A percentile compares a stretch with the other conserved stretches of the same genome.
These are phyloP conservation scores for Ceratocystis alfenasii DNA, from an alignment of 2,329 filamentous ascomycete genomes.

Conservation along the genomic window DNA sequence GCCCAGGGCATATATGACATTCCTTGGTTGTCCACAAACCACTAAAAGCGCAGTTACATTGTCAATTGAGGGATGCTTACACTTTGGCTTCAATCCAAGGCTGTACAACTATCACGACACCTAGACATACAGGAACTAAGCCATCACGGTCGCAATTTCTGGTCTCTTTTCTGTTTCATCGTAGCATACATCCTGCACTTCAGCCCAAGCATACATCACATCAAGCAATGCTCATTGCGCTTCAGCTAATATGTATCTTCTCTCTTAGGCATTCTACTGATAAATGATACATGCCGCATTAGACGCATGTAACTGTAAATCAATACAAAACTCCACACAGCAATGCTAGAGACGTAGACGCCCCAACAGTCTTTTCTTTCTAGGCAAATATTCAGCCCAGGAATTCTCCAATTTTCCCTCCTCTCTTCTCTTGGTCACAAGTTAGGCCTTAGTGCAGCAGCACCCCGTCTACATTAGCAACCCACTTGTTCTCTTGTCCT, in stretches of 20 bases:
- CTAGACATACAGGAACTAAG: no score
- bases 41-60: no score
- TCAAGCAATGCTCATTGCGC: background rate
- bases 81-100: no score
- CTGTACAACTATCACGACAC: no score
- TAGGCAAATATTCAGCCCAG: background rate
- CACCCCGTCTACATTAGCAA: no score
- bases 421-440: background rate
- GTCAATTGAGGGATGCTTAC: no score
- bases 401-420: background rate
- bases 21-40: no score
- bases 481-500: no score
- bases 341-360: no score
- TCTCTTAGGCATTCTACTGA: background rate
- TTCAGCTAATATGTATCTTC: no score
- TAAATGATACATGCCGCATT: background rate
- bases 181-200: background rate
- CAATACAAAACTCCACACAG: background rate
- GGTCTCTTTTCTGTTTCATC: background rate
- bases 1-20: no score
- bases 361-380: background rate
- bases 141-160: background rate
- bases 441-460: constrained; percentile 3
- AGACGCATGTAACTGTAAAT: background rate
- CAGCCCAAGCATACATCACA: constrained; percentile 9